Evolutionary conservation across 23 red algal genomes (phyloP).

Genomic region (Gracilaria vermiculophylla): DNA sequence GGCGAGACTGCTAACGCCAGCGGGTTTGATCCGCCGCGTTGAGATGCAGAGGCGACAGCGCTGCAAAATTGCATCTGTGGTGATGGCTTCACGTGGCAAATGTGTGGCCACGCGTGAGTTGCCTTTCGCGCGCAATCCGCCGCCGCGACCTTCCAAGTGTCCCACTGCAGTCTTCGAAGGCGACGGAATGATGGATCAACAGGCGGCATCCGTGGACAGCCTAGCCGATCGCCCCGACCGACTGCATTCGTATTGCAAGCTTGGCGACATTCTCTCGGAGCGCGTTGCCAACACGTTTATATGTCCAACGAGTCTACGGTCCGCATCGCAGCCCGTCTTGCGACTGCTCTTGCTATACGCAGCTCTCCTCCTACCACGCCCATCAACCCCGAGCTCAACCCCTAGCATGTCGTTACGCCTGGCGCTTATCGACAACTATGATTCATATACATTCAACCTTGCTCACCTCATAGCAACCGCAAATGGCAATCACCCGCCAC

Average conservation of each 20-base stretch:
- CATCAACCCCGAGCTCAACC: too few relatives aligned
- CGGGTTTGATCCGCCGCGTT: too few relatives aligned
- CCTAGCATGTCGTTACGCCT: slow-evolving; percentile 43
- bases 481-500: slow-evolving; percentile 35
- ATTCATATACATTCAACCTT: slow-evolving; percentile 98
- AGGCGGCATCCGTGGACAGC: background rate
- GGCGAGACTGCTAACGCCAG: too few relatives aligned
- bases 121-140: background rate
- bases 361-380: background rate
- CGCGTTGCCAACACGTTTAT: too few relatives aligned
- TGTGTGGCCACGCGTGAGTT: background rate
- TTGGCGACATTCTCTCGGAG: too few relatives aligned
- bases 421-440: slow-evolving; percentile 93
- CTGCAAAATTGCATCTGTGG: background rate
- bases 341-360: background rate
- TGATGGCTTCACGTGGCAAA: background rate
- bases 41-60: background rate
- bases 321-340: background rate
- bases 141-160: background rate
- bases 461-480: slow-evolving; percentile 71
- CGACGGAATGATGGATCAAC: too few relatives aligned
- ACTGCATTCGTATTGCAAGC: too few relatives aligned
- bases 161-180: background rate
- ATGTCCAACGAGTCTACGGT: too few relatives aligned
- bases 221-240: too few relatives aligned